Evolutionary conservation across 148 eudicot species (phyloP).

Genomic region (Fallopia convolvulus): DNA sequence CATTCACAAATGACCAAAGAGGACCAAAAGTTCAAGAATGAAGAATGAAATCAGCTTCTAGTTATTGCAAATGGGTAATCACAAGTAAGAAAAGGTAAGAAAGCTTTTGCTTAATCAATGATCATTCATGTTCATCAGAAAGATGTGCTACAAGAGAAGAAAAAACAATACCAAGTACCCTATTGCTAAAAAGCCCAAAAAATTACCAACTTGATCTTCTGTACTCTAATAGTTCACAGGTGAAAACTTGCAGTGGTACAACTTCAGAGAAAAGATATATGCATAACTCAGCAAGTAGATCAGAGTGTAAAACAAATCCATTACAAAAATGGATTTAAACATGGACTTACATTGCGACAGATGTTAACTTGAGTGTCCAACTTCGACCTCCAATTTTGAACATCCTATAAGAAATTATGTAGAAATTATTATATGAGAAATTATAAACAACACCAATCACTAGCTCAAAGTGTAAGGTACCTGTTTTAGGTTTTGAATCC

Average conservation of each 20-base stretch:
- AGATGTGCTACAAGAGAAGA: background rate
- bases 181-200: background rate
- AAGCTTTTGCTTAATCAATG: background rate
- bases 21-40: background rate
- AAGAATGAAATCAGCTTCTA: background rate
- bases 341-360: conserved; percentile 4
- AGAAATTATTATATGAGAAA: background rate
- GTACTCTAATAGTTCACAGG: background rate
- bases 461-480: background rate
- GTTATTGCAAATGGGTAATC: background rate
- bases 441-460: background rate
- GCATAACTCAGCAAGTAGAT: background rate
- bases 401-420: background rate
- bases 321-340: background rate
- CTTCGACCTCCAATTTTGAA: conserved; percentile 12
- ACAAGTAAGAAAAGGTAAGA: background rate
- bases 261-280: background rate
- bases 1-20: background rate
- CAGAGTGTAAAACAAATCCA: background rate
- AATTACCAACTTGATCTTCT: background rate
- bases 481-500: conserved; percentile 8
- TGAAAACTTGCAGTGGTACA: background rate
- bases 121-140: background rate
- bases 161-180: background rate
- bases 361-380: conserved; percentile 6